These are phyloP conservation scores for Blastocystis sp. DNA, from an alignment of 352 stramenopile species.

Conservation along the genomic window DNA sequence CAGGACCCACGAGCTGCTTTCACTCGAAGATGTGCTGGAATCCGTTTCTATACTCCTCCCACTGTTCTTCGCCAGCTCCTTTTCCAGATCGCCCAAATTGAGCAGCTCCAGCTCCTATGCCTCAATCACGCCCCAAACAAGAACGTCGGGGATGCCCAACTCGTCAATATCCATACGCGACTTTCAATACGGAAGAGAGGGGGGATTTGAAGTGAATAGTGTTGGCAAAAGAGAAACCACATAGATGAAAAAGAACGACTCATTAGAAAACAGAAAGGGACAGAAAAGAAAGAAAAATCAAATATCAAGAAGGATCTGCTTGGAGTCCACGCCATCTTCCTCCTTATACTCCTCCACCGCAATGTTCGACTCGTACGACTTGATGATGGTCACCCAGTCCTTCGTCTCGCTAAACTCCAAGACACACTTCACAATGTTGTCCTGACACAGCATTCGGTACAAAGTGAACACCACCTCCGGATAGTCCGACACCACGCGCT, in stretches of 20 bases:
- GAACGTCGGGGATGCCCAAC: not conserved
- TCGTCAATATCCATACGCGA: not conserved
- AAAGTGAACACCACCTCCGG: conserved; percentile 46
- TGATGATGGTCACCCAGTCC: conserved; percentile 61
- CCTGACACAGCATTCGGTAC: conserved; percentile 40
- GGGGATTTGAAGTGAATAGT: too few relatives aligned
- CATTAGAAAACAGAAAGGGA: not conserved
- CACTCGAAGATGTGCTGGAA: not conserved
- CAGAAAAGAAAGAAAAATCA: not conserved
- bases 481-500: conserved; percentile 54
- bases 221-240: too few relatives aligned
- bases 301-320: conserved; percentile 31
- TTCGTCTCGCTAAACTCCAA: conserved; percentile 58
- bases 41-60: not conserved
- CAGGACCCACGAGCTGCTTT: not conserved
- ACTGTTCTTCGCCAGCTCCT: not conserved
- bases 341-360: conserved; percentile 52
- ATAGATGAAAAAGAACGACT: too few relatives aligned
- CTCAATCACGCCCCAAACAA: not conserved
- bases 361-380: conserved; percentile 64
- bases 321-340: not conserved
- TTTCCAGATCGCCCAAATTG: conserved; percentile 30
- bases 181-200: too few relatives aligned
- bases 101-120: not conserved
- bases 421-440: conserved; percentile 49